A percentile compares a stretch with the other conserved stretches of the same genome.
These are phyloP conservation scores for Sphaerostilbella broomeana DNA, from an alignment of 2,329 filamentous ascomycete species.

Conservation along the genomic window DNA sequence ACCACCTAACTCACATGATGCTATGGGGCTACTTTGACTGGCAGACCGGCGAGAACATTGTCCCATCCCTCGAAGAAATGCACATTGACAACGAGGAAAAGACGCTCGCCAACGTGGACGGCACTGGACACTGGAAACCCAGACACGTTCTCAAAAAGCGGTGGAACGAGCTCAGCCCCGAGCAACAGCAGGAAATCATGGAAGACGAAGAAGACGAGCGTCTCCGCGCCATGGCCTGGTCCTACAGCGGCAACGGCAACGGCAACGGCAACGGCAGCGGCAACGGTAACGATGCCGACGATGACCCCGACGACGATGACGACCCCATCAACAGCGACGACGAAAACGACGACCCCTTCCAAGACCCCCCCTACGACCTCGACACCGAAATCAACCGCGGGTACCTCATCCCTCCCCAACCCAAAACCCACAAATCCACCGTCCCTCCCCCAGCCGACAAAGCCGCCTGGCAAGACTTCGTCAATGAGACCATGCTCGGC, in stretches of 20 bases:
- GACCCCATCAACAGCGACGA: not conserved
- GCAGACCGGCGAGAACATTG: slow-evolving; percentile 42
- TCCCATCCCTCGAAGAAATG: slow-evolving; percentile 43
- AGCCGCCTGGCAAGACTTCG: slow-evolving; percentile 22
- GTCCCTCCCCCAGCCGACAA: slow-evolving; percentile 18
- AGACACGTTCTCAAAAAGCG: slow-evolving; percentile 40
- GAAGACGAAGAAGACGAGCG: slow-evolving; percentile 30
- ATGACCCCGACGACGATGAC: not conserved
- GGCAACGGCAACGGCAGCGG: slow-evolving; percentile 13
- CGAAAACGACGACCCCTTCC: not conserved
- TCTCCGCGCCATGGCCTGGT: slow-evolving; percentile 30
- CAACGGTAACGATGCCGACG: slow-evolving; percentile 11
- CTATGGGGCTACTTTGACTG: slow-evolving; percentile 57
- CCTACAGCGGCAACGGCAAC: slow-evolving; percentile 19
- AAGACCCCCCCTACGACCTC: slow-evolving; percentile 18
- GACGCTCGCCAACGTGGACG: slow-evolving; percentile 27
- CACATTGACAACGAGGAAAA: slow-evolving; percentile 44
- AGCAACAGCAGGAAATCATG: slow-evolving; percentile 33
- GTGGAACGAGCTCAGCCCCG: slow-evolving; percentile 32
- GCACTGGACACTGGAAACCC: slow-evolving; percentile 34
- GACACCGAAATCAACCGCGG: slow-evolving; percentile 30
- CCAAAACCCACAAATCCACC: slow-evolving; percentile 6
- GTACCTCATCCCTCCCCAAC: slow-evolving; percentile 22
- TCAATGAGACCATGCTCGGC: slow-evolving; percentile 20
- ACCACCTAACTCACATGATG: slow-evolving; percentile 50